Conservation (phyloP, 768 basidiomycete species). For the Termitomyces sp. region DNA sequence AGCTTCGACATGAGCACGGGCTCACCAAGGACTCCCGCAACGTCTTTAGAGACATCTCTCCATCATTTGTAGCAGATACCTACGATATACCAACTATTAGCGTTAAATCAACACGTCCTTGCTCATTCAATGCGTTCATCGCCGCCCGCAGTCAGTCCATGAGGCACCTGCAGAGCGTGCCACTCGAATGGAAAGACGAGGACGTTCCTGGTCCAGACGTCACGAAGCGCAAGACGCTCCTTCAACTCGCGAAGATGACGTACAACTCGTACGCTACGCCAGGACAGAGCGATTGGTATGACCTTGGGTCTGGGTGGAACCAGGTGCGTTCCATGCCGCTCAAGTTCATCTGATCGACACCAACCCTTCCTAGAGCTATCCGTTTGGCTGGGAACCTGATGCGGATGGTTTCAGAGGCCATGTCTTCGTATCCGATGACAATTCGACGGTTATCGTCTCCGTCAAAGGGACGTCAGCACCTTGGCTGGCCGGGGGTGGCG, state of each 20-base stretch:
- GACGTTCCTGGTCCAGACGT: slow-evolving; percentile 70
- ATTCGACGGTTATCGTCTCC: slow-evolving; percentile 80
- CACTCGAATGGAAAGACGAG: slow-evolving; percentile 57
- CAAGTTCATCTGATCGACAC: background rate
- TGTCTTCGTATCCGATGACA: slow-evolving; percentile 78
- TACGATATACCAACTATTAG: slow-evolving; percentile 37
- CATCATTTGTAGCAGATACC: slow-evolving; percentile 25
- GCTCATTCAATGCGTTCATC: slow-evolving; percentile 34
- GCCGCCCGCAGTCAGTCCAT: slow-evolving; percentile 32
- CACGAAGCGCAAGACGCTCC: slow-evolving; percentile 62
- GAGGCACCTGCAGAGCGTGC: slow-evolving; percentile 30
- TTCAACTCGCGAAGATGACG: slow-evolving; percentile 84
- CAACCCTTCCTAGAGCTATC: slow-evolving; percentile 39
- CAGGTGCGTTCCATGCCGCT: slow-evolving; percentile 29
- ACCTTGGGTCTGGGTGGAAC: slow-evolving; percentile 58
- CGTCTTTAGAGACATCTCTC: slow-evolving; percentile 50
- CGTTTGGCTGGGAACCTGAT: slow-evolving; percentile 87
- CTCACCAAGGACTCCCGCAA: slow-evolving; percentile 47
- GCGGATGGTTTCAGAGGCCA: slow-evolving; percentile 93
- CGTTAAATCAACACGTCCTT: slow-evolving; percentile 40
- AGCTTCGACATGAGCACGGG: slow-evolving; percentile 62
- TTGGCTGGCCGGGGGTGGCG: slow-evolving; percentile 61
- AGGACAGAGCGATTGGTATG: slow-evolving; percentile 65
- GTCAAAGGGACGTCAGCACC: slow-evolving; percentile 92
- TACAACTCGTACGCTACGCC: slow-evolving; percentile 70